Conservation (phyloP, 257 asterid genomes). For the Fraxinus anomala region DNA sequence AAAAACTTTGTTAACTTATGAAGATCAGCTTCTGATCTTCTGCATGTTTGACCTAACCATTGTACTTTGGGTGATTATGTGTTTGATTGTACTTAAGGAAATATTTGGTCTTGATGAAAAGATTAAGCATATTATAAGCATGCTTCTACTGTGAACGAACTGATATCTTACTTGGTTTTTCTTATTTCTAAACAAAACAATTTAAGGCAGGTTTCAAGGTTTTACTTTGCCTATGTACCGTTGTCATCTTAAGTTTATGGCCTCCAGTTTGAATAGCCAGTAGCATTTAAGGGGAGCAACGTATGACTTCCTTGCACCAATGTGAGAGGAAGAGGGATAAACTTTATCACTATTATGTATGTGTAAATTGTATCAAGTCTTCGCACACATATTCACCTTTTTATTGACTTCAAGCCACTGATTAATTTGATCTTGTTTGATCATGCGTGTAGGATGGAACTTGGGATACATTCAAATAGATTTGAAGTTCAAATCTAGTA, state of each 20-base stretch:
- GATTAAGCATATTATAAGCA: too few relatives aligned
- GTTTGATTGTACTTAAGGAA: too few relatives aligned
- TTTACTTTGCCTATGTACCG: slow-evolving; percentile 48
- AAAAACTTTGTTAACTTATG: too few relatives aligned
- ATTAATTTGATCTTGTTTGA: slow-evolving; percentile 4
- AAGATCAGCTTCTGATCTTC: too few relatives aligned
- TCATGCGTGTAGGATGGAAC: slow-evolving; percentile 78
- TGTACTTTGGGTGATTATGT: too few relatives aligned
- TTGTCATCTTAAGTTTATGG: slow-evolving; percentile 51
- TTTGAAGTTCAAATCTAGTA: too few relatives aligned
- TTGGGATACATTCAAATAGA: slow-evolving; percentile 38
- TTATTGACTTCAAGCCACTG: slow-evolving; percentile 2
- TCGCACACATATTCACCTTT: not conserved
- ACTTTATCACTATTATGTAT: slow-evolving; percentile 45
- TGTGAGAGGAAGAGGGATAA: too few relatives aligned
- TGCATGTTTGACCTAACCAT: too few relatives aligned
- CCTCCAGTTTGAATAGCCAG: slow-evolving; percentile 56
- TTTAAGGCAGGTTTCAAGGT: slow-evolving; percentile 72
- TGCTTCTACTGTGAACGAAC: not conserved
- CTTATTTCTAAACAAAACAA: slow-evolving; percentile 60
- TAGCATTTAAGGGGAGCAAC: slow-evolving; percentile 65
- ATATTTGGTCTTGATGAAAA: too few relatives aligned
- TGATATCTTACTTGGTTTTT: slow-evolving; percentile 5
- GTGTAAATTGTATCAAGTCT: slow-evolving; percentile 26
- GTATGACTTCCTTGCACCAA: slow-evolving; percentile 67